These are phyloP conservation scores for Sinapis alba DNA, from an alignment of 441 rosid genomes.

Conservation along the genomic window DNA sequence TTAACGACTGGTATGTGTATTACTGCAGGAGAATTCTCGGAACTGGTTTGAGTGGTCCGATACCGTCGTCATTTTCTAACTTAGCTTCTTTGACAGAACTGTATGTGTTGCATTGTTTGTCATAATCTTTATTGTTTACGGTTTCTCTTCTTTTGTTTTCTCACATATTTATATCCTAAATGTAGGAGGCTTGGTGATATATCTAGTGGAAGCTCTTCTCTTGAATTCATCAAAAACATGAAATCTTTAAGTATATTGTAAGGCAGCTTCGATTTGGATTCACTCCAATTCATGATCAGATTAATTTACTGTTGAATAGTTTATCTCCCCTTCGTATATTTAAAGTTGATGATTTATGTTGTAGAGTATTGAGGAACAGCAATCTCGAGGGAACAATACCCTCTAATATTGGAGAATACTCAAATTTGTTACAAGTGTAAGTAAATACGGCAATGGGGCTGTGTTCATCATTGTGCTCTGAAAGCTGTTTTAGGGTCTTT, in stretches of 20 bases:
- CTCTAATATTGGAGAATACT: conserved; percentile 49
- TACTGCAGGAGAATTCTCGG: conserved; percentile 58
- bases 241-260: conserved; percentile 52
- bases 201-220: conserved; percentile 51
- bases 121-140: background rate
- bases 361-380: conserved; percentile 58
- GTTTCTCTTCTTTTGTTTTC: background rate
- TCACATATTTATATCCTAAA: conserved; percentile 5
- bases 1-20: conserved; percentile 12
- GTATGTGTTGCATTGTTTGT: conserved; percentile 47
- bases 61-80: conserved; percentile 58
- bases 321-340: background rate
- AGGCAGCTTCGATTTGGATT: conserved; percentile 32
- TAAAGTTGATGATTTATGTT: background rate
- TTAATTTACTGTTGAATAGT: conserved; percentile 25
- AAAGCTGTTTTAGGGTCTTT: background rate
- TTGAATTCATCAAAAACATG: conserved; percentile 53
- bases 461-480: background rate
- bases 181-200: conserved; percentile 66
- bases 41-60: conserved; percentile 59
- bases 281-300: conserved; percentile 19
- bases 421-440: conserved; percentile 55
- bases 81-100: conserved; percentile 54
- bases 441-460: conserved; percentile 28
- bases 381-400: conserved; percentile 58